These are phyloP conservation scores for Priceomyces medius DNA, from an alignment of 805 yeast species.

Conservation along the genomic window DNA sequence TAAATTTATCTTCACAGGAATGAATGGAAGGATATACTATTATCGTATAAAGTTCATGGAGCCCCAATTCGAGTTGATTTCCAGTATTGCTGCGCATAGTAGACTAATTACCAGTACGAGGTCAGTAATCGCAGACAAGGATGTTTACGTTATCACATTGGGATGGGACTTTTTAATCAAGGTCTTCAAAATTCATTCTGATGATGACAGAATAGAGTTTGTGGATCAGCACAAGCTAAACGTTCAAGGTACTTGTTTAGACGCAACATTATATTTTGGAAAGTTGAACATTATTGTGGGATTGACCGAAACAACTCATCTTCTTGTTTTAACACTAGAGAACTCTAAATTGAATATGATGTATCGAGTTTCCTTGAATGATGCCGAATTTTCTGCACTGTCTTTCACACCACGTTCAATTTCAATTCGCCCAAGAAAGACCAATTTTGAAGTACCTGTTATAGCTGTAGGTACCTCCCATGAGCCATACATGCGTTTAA, in stretches of 20 bases:
- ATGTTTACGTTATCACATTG: constrained; percentile 47
- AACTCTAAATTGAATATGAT: constrained; percentile 28
- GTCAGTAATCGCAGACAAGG: constrained; percentile 14
- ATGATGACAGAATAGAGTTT: constrained; percentile 10
- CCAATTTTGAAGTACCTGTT: constrained; percentile 19
- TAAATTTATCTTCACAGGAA: constrained; percentile 44
- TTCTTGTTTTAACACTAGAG: constrained; percentile 42
- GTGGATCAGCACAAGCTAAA: constrained; percentile 33
- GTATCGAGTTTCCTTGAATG: constrained; percentile 60
- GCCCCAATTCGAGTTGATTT: constrained; percentile 5
- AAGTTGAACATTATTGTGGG: constrained; percentile 51
- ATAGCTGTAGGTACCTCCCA: constrained; percentile 74
- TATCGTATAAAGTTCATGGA: constrained; percentile 4
- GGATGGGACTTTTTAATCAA: constrained; percentile 59
- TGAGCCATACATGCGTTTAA: constrained; percentile 70
- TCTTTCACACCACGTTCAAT: constrained; percentile 60
- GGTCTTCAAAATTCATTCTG: constrained; percentile 30
- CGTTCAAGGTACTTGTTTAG: constrained; percentile 55
- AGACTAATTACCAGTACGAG: constrained; percentile 41
- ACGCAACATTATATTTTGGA: constrained; percentile 24
- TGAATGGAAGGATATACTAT: constrained; percentile 46
- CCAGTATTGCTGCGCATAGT: constrained; percentile 30
- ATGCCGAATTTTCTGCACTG: constrained; percentile 66
- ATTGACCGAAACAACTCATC: constrained; percentile 56
- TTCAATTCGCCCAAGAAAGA: constrained; percentile 14